Base-by-base conservation (phyloP, 2,329 filamentous ascomycete species). In the Sporothrix sp. region DNA sequence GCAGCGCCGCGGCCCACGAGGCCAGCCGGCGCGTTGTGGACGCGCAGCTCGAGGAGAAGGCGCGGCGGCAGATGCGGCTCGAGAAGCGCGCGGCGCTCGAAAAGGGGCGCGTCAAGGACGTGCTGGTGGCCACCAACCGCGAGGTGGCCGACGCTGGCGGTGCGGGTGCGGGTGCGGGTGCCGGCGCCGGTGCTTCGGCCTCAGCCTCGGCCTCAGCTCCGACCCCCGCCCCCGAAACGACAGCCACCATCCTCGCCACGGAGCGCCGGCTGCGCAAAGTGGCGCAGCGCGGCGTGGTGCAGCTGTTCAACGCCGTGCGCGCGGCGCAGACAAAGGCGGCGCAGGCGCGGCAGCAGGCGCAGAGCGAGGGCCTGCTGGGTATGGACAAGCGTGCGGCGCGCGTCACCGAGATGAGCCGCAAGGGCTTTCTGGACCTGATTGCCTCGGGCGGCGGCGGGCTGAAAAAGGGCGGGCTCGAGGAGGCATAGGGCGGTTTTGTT, bases 351-450 rank as follows among this genome's bases (percentile, higher is more conserved):
- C 79, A 74, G 65, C 78, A 79, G 57, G 76, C 81, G 44, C 78
- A 79, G 66, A 81, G 80, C 58, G 78, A 83, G 54, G 86, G 88
- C 3, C 72, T 94, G 0, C 77, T 95, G 28, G 91, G 91, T 2
- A 81, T 88, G 61, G 78, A 77, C 55, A 81, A 85, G 66, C 80
- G 88, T 57, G 85, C 94, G 68, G 88, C 94, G 68, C 89, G 85
- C 71, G 75, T 95, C 48, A 93, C 87, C 58, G 90, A 97, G 73
- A 93, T 98, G 83, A 95, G 85, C 66, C 94, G 95, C 71, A 87
- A 96, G 70, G 90, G 91, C 0, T 98, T 97, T 70, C 68, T 98
- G 65, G 91, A 97, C 55, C 69, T 97, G 65, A 95, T 98, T 64
- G 78, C 79, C 4, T 77, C 75, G 2, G 78, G 79, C 18, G 79